These are phyloP conservation scores for Phyllachora maydis DNA, from an alignment of 2,329 filamentous ascomycete species.

Conservation along the genomic window DNA sequence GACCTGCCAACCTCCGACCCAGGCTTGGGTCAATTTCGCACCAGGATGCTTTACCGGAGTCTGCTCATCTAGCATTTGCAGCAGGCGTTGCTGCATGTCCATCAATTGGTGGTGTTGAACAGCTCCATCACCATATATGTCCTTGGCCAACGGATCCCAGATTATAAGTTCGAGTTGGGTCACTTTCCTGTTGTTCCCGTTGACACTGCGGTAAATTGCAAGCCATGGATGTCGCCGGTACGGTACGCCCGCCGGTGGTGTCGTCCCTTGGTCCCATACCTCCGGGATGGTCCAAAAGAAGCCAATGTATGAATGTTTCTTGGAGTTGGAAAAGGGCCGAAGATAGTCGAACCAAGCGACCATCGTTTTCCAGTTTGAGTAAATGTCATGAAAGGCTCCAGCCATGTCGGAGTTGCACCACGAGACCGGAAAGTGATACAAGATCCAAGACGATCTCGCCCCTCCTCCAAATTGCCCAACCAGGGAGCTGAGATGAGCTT, in stretches of 20 bases:
- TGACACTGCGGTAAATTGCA: conserved; percentile 20
- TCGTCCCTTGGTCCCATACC: conserved; percentile 11
- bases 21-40: conserved; percentile 18
- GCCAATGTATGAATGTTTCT: conserved; percentile 14
- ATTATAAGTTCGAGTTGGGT: conserved; percentile 25
- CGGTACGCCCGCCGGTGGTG: conserved; percentile 4
- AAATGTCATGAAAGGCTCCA: conserved; percentile 11
- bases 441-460: too few species aligned
- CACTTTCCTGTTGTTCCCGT: conserved; percentile 14
- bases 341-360: conserved; percentile 14
- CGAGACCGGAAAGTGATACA: conserved; percentile 19
- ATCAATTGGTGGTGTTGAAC: conserved; percentile 15
- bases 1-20: conserved; percentile 19
- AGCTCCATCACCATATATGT: conserved; percentile 6
- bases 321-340: conserved; percentile 6
- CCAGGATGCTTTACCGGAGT: conserved; percentile 10
- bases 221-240: conserved; percentile 26
- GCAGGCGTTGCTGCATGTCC: conserved; percentile 21
- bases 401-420: conserved; percentile 19
- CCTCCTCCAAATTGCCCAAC: too few species aligned
- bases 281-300: conserved; percentile 28
- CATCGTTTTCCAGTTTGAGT: conserved; percentile 10
- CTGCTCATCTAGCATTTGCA: conserved; percentile 15
- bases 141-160: conserved; percentile 22
- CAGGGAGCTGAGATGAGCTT: too few species aligned